Percentiles rank a stretch among this genome's conserved stretches.
Evolutionary conservation across 2,329 filamentous ascomycete genomes (phyloP).

Genomic region (Plectosphaerella sp.): DNA sequence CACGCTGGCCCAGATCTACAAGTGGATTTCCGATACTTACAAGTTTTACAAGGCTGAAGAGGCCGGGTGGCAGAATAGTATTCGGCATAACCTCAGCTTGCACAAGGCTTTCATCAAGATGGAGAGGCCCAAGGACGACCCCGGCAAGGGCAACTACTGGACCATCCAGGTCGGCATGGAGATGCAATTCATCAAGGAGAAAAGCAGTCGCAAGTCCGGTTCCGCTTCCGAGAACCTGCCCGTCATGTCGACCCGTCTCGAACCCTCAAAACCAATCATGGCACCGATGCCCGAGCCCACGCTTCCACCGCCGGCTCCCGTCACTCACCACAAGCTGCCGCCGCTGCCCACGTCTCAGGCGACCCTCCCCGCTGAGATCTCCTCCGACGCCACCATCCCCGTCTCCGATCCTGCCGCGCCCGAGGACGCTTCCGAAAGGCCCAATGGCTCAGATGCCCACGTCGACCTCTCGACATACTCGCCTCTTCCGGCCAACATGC

Average conservation of each 20-base stretch:
- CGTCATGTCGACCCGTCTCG: conserved; percentile 53
- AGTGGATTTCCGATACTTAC: conserved; percentile 97
- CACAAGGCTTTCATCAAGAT: conserved; percentile 97
- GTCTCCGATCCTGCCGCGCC: conserved; percentile 60
- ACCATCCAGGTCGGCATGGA: conserved; percentile 87
- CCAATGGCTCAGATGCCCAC: conserved; percentile 30
- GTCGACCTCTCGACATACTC: conserved; percentile 58
- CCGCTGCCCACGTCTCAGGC: conserved; percentile 33
- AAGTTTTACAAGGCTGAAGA: conserved; percentile 82
- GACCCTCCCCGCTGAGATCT: conserved; percentile 52
- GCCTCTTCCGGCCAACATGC: conserved; percentile 66
- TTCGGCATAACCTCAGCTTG: conserved; percentile 92
- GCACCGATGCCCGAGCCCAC: conserved; percentile 39
- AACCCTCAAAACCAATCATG: conserved; percentile 37
- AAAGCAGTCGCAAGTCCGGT: conserved; percentile 58
- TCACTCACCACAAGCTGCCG: conserved; percentile 32
- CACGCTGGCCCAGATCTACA: conserved; percentile 94
- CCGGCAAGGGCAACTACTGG: conserved; percentile 98
- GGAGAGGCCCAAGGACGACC: conserved; percentile 92
- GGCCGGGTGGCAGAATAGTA: conserved; percentile 97
- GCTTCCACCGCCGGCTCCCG: conserved; percentile 38
- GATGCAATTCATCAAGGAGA: conserved; percentile 84
- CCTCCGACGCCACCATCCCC: conserved; percentile 74
- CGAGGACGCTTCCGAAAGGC: conserved; percentile 45
- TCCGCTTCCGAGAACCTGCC: conserved; percentile 53